Percentiles rank a stretch among this genome's conserved stretches.
Evolutionary conservation across 768 basidiomycete species (phyloP).

Genomic region (Tulasnella sp.): DNA sequence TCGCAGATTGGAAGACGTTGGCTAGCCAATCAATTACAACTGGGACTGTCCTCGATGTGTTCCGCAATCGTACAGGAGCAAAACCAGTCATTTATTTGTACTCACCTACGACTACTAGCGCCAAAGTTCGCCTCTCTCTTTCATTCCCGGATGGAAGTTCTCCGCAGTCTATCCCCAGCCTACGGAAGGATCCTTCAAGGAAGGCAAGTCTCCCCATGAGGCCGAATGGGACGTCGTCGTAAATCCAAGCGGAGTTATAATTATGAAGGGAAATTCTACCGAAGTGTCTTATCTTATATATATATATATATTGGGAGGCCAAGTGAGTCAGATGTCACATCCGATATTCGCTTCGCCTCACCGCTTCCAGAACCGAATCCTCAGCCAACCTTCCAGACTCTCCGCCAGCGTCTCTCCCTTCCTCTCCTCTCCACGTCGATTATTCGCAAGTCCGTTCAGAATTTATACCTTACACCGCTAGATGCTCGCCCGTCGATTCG

Average conservation of each 20-base stretch:
- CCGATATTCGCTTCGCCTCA: not conserved
- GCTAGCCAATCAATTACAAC: not conserved
- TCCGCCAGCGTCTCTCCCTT: not conserved
- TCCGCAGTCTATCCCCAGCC: constrained; percentile 39
- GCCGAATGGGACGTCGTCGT: not conserved
- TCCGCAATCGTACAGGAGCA: not conserved
- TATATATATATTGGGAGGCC: not conserved
- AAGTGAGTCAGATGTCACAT: not conserved
- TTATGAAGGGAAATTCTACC: not conserved
- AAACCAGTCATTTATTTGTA: not conserved
- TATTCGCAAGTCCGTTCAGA: not conserved
- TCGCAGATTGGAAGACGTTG: not conserved
- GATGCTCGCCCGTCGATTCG: not conserved
- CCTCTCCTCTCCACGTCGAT: not conserved
- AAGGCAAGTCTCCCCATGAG: not conserved
- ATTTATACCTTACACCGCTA: not conserved
- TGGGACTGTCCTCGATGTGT: not conserved
- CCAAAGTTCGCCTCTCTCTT: constrained; percentile 37
- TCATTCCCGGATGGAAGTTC: constrained; percentile 39
- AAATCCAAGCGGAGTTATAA: not conserved
- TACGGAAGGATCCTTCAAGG: not conserved
- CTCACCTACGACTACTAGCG: constrained; percentile 26
- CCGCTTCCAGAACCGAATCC: not conserved
- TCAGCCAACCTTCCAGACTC: not conserved
- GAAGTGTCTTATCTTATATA: not conserved